Base-by-base conservation (phyloP, 2,329 filamentous ascomycete species). In the Fusarium albosuccineum region DNA sequence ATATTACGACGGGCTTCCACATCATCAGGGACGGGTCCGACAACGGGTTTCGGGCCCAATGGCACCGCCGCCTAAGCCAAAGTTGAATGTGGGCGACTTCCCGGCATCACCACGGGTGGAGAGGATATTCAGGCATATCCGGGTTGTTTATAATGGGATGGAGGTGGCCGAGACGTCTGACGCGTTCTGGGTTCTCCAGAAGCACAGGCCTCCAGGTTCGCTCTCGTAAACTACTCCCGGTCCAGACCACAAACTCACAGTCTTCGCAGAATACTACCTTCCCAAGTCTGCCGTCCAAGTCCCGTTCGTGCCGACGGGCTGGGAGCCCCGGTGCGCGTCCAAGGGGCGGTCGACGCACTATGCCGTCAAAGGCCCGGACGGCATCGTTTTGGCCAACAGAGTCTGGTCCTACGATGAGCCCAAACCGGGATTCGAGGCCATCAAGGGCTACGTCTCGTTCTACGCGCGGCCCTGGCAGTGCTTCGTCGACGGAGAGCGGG, bases 401-500 rank as follows among this genome's bases (percentile, higher is more conserved):
- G 83, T 88, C 33, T 90, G 88, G 87, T 85, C 82, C 5, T 90
- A 89, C 70, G 83, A 86, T 57, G 73, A 77, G 41, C 87, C 88
- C 5, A 86, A 83, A 6, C 72, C 77, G 36, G 76, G 77, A 0
- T 90, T 88, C 73, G 80, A 79, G 66, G 76, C 78, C 6, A 83
- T 90, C 72, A 84, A 83, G 68, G 85, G 83, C 13, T 85, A 85
- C 74, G 68, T 90, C 51, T 86, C 84, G 40, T 87, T 90, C 69
- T 90, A 88, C 71, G 86, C 85, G 11, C 85, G 83, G 13, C 86
- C 86, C 11, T 89, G 86, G 87, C 83, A 88, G 60, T 90, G 87
- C 70, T 87, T 81, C 74, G 87, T 89, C 5, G 86, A 89, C 73
- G 86, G 86, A 9, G 87, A 89, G 74, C 81, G 81, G 70, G 87